Evolutionary conservation across 1,284 basidiomycete species (phyloP).

Genomic region (Tranzscheliella williamsii): DNA sequence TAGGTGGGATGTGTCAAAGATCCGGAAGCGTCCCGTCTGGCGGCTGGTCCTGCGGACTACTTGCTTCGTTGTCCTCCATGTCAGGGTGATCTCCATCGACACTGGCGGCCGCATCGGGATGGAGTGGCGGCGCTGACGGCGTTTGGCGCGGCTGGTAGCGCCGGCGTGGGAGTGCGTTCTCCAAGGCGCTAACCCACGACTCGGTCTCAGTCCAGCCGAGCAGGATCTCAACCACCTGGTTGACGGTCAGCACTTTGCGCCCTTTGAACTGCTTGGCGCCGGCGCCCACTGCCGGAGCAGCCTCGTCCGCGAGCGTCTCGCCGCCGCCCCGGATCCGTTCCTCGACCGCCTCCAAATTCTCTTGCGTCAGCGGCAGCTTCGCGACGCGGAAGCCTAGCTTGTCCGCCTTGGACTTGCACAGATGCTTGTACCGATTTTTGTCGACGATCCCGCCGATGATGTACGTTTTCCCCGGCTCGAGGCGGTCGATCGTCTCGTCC

Average conservation of each 20-base stretch:
- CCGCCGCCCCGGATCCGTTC: slow-evolving; percentile 12
- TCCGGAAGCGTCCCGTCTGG: too few relatives aligned
- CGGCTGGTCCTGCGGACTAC: too few relatives aligned
- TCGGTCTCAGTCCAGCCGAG: slow-evolving; percentile 72
- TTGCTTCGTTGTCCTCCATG: too few relatives aligned
- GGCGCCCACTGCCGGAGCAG: not conserved
- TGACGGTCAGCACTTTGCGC: slow-evolving; percentile 92
- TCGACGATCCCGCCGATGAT: slow-evolving; percentile 96
- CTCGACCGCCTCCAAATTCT: slow-evolving; percentile 66
- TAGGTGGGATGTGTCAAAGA: too few relatives aligned
- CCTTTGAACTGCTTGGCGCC: slow-evolving; percentile 17
- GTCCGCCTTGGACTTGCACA: slow-evolving; percentile 85
- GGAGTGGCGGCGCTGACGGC: too few relatives aligned
- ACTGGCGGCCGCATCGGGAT: too few relatives aligned
- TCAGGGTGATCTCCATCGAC: too few relatives aligned
- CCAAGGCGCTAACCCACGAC: slow-evolving; percentile 63
- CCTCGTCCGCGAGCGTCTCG: slow-evolving; percentile 16
- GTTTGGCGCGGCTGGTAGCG: too few relatives aligned
- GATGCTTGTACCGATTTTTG: slow-evolving; percentile 86
- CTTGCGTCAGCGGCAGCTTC: slow-evolving; percentile 76
- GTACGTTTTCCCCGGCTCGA: slow-evolving; percentile 84
- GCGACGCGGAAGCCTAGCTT: slow-evolving; percentile 77
- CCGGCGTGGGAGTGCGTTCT: slow-evolving; percentile 21
- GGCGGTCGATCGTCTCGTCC: slow-evolving; percentile 76
- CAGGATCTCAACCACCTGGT: slow-evolving; percentile 91